Conservation (phyloP, 129 eudicot genomes). For the Saposhnikovia divaricata region DNA sequence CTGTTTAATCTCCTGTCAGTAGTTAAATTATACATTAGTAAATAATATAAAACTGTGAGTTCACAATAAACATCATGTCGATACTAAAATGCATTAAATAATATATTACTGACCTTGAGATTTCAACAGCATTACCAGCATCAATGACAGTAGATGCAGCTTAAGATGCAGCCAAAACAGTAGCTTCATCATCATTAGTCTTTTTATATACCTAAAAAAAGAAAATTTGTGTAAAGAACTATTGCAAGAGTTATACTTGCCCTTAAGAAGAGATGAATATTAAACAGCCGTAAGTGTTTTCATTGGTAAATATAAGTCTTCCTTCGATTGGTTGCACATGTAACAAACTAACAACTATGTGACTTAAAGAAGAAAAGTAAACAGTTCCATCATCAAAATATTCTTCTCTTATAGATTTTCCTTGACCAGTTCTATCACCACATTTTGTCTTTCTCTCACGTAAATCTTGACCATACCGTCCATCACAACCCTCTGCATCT, state of each 20-base stretch:
- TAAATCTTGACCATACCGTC: conserved; percentile 35
- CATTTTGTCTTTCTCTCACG: conserved; percentile 55
- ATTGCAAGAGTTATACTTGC: neutral
- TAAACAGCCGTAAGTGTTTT: neutral
- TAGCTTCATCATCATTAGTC: conserved; percentile 81
- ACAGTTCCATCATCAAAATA: conserved; percentile 34
- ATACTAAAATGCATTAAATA: neutral
- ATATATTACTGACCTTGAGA: conserved; percentile 51
- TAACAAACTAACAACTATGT: neutral
- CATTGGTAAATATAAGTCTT: neutral
- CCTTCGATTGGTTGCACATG: neutral
- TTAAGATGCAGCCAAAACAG: conserved; percentile 65
- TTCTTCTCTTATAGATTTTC: conserved; percentile 41
- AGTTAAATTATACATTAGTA: conserved; percentile 16
- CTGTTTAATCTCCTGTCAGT: conserved; percentile 39
- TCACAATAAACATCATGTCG: neutral
- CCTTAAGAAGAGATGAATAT: neutral
- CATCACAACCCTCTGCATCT: conserved; percentile 43
- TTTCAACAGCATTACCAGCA: conserved; percentile 83
- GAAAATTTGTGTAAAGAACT: neutral
- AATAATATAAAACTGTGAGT: neutral
- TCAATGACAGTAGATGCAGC: conserved; percentile 91
- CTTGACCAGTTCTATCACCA: conserved; percentile 40
- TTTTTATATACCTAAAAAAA: conserved; percentile 47
- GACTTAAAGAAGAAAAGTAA: neutral